A percentile compares a stretch with the other conserved stretches of the same genome.
These are phyloP conservation scores for Lichenothelia convexa DNA, from an alignment of 495 filamentous ascomycete species.

Conservation along the genomic window DNA sequence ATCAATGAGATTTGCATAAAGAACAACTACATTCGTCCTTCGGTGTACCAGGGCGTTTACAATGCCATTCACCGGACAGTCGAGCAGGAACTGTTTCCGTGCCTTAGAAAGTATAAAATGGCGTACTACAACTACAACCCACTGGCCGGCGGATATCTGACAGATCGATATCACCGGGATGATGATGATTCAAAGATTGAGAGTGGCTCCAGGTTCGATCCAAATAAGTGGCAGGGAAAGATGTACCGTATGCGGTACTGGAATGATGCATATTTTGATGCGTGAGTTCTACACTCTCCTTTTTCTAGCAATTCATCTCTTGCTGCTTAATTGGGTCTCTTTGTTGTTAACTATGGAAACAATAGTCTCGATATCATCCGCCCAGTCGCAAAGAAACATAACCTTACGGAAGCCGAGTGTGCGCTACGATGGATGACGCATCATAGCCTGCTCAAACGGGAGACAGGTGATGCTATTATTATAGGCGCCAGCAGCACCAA, in stretches of 20 bases:
- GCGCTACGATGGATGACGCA: conserved; percentile 4
- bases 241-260: conserved; percentile 27
- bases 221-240: conserved; percentile 21
- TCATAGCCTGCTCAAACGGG: conserved; percentile 1
- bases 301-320: too few species aligned
- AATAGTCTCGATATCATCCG: conserved; percentile 1
- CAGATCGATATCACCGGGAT: conserved; percentile 20
- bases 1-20: conserved; percentile 29
- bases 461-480: conserved; percentile 5
- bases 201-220: conserved; percentile 27
- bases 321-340: too few species aligned
- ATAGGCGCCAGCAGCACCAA: conserved; percentile 3
- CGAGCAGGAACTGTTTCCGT: conserved; percentile 33
- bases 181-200: conserved; percentile 19
- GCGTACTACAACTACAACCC: conserved; percentile 33
- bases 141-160: conserved; percentile 34
- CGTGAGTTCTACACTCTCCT: too few species aligned
- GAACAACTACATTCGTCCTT: conserved; percentile 40
- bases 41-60: conserved; percentile 48
- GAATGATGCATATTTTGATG: conserved; percentile 14
- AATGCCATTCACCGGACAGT: conserved; percentile 38
- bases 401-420: conserved; percentile 1
- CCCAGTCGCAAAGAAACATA: conserved; percentile 4
- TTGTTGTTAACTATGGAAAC: too few species aligned
- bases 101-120: conserved; percentile 33